Percentiles rank a stretch among this genome's conserved stretches.
phyloP scores from a whole-genome alignment of 2,329 filamentous ascomycete genomes.

The Colletotrichum sp. region DNA sequence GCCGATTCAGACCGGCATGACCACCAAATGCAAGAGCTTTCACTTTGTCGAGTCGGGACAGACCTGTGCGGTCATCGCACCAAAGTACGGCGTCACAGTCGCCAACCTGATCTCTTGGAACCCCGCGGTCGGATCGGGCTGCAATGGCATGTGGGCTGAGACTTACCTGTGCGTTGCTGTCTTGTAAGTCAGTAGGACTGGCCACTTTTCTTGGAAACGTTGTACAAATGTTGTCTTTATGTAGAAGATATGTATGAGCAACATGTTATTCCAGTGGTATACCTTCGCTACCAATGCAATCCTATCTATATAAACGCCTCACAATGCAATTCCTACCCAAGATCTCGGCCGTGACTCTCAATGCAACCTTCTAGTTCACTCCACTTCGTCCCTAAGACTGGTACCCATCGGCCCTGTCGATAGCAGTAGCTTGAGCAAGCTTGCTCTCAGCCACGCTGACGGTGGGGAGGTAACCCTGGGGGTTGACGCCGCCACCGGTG shows the following conservation, averaged over 20 bases:
- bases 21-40: slow-evolving; percentile 19
- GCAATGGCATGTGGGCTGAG: neutral
- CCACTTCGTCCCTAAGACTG: neutral
- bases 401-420: neutral
- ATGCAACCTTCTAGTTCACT: too few relatives aligned
- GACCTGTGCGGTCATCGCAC: slow-evolving; percentile 4
- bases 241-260: neutral
- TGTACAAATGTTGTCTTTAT: neutral
- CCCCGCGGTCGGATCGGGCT: neutral
- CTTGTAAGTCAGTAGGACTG: neutral
- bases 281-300: neutral
- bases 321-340: neutral
- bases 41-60: slow-evolving; percentile 1
- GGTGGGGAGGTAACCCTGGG: neutral
- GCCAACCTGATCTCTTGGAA: slow-evolving; percentile 4
- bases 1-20: slow-evolving; percentile 15
- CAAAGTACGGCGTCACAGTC: neutral
- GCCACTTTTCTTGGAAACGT: neutral
- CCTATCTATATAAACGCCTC: neutral
- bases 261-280: neutral
- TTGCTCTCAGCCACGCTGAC: neutral
- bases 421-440: neutral
- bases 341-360: neutral
- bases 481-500: neutral
- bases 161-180: neutral